Evolutionary conservation across 306 rosid species (phyloP).

Genomic region (Cicer chorassanicum): DNA sequence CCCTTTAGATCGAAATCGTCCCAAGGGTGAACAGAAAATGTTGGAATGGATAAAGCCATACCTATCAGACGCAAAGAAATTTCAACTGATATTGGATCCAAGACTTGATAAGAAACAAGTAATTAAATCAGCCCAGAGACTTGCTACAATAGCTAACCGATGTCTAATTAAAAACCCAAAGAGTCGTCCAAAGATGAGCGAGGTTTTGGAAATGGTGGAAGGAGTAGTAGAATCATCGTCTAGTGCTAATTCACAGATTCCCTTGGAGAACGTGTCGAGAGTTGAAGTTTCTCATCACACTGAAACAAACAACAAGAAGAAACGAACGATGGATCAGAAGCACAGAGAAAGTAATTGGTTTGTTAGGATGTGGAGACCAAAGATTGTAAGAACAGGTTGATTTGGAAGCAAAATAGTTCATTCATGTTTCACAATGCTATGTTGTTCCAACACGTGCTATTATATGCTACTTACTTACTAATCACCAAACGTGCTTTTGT

Average conservation of each 20-base stretch:
- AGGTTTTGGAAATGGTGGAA: conserved; percentile 81
- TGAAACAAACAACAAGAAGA: conserved; percentile 52
- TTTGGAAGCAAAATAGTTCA: conserved; percentile 39
- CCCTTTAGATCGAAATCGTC: conserved; percentile 87
- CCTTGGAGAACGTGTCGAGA: conserved; percentile 50
- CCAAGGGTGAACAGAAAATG: conserved; percentile 89
- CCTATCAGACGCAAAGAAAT: conserved; percentile 74
- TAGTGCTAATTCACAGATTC: conserved; percentile 52
- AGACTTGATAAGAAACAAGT: conserved; percentile 77
- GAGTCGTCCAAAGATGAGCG: conserved; percentile 96
- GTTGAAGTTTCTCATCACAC: conserved; percentile 46
- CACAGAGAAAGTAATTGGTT: conserved; percentile 66
- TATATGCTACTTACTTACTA: neutral
- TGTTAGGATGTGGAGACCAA: conserved; percentile 60
- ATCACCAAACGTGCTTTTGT: conserved; percentile 1
- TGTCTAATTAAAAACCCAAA: conserved; percentile 81
- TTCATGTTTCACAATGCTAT: conserved; percentile 37
- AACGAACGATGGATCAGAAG: conserved; percentile 57
- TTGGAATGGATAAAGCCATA: conserved; percentile 93
- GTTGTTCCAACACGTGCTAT: neutral
- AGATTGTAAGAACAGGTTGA: conserved; percentile 65
- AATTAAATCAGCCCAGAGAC: conserved; percentile 70
- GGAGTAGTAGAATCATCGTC: conserved; percentile 55
- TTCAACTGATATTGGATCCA: conserved; percentile 81
- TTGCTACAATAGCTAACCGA: conserved; percentile 75